These are phyloP conservation scores for Luzula sylvatica DNA, from an alignment of 176 grass and related monocot genomes.

Conservation along the genomic window DNA sequence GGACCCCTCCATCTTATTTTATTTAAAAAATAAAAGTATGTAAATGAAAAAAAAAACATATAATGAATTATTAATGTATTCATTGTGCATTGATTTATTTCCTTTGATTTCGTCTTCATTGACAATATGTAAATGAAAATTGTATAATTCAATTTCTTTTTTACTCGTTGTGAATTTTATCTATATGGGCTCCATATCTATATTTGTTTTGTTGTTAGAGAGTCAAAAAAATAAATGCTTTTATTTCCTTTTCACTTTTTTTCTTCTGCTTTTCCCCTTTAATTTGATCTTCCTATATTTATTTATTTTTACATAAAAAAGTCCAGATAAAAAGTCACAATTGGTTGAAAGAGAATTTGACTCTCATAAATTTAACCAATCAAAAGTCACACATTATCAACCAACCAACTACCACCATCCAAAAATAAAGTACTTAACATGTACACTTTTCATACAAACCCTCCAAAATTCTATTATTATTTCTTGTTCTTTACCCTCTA, in stretches of 20 bases:
- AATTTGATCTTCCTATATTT: not conserved
- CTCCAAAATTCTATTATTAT: not conserved
- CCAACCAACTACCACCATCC: conserved; percentile 5
- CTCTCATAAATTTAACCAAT: conserved; percentile 5
- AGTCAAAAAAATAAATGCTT: not conserved
- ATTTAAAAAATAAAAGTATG: no score
- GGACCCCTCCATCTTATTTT: not conserved
- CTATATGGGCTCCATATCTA: no score
- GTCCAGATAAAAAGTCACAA: conserved; percentile 5
- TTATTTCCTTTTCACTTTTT: not conserved
- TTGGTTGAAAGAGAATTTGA: conserved; percentile 14
- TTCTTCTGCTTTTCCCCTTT: conserved; percentile 13
- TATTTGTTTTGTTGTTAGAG: conserved; percentile 14
- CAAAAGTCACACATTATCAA: conserved; percentile 3
- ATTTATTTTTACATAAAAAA: conserved; percentile 13
- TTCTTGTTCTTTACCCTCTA: no score
- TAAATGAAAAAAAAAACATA: no score
- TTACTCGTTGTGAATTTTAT: no score
- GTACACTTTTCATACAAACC: conserved; percentile 3
- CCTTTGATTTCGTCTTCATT: no score
- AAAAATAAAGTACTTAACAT: not conserved
- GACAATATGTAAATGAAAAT: no score
- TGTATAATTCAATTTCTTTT: no score
- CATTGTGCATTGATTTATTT: no score
- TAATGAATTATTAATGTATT: no score